Conservation (phyloP, 2,329 filamentous ascomycete genomes). For the Fusarium verrucosum region DNA sequence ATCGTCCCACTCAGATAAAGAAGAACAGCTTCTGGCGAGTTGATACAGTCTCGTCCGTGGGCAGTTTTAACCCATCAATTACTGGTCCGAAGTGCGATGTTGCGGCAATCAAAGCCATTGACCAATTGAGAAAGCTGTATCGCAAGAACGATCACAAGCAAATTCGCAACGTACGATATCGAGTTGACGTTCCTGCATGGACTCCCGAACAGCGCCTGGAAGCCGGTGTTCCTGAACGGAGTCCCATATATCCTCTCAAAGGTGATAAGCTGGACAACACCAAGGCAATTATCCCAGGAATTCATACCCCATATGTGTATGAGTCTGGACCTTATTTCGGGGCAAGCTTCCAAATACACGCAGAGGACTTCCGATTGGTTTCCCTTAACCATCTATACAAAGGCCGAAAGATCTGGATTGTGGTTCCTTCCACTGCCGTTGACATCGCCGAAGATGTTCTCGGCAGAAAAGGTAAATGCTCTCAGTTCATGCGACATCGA, state of each 20-base stretch:
- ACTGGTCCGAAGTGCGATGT: constrained; percentile 40
- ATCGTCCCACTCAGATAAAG: constrained; percentile 48
- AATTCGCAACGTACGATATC: constrained; percentile 51
- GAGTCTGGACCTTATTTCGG: constrained; percentile 52
- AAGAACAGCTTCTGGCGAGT: constrained; percentile 52
- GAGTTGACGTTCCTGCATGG: constrained; percentile 53
- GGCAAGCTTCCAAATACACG: constrained; percentile 53
- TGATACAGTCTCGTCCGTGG: constrained; percentile 48
- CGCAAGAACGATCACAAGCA: constrained; percentile 49
- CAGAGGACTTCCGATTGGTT: constrained; percentile 53
- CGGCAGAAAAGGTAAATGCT: constrained; percentile 48
- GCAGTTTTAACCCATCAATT: constrained; percentile 45
- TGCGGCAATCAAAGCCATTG: constrained; percentile 44
- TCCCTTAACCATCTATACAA: constrained; percentile 53
- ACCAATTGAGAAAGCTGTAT: constrained; percentile 50
- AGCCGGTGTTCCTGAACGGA: constrained; percentile 50
- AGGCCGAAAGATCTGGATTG: constrained; percentile 54
- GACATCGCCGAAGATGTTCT: constrained; percentile 49
- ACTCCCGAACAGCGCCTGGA: constrained; percentile 47
- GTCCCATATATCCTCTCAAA: constrained; percentile 51
- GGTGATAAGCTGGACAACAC: constrained; percentile 52
- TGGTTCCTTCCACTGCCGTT: constrained; percentile 51
- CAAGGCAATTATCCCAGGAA: constrained; percentile 52
- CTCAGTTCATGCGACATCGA: constrained; percentile 54
- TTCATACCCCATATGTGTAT: constrained; percentile 54